Base-by-base conservation (phyloP, 23 red algal genomes). In the Agarophyton chilense region DNA sequence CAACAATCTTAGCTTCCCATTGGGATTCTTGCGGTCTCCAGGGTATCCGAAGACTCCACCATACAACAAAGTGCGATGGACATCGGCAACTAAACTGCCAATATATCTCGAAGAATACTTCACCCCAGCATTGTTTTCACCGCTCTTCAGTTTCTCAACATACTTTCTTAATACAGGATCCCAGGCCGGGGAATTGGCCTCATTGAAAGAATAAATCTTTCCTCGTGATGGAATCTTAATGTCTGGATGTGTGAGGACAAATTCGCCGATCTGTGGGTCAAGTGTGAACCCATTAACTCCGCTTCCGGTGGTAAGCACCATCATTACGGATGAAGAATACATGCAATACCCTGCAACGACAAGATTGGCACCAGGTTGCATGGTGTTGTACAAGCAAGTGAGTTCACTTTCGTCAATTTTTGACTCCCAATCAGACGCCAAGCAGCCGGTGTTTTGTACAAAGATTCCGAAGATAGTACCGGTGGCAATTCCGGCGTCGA, bases 191-290 rank as follows among this genome's bases (percentile, higher is more conserved):
- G 71, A 88, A 68, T 98, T 98, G 10, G 96, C 96, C 50, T 98
- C 96, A 72, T 98, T 98, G 88, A 98, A 95, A 1, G 96, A 98
- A 53, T 98, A 98, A 50, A 98, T 98, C 72, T 95, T 92, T 33
- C 96, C 96, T 24, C 93, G 83, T 25, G 58, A 13, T 7, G 96
- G 96, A 44, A 98, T 93, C 25, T 58, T 89, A 33, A 98, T 94
- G 34, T 98, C 41, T 17, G 92, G 93, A 62, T 98, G 92, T 5
- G 96, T 98, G 24, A 98, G 90, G 24, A 98, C 83, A 64, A 98
- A 98, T 36, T 98, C 96, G 47, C 96, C 96, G 46, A 98, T 95
- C 53, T 90, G 84, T 63, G 92, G 96, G 76, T 98, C 96, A 5
- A 98, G 72, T 7, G 96, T 95, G 79, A 98, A 98, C 28, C 96